Evolutionary conservation across 2,329 filamentous ascomycete genomes (phyloP), one percentile per base, ranked within the genome.

Genomic region (Talaromyces pinophilus): DNA sequence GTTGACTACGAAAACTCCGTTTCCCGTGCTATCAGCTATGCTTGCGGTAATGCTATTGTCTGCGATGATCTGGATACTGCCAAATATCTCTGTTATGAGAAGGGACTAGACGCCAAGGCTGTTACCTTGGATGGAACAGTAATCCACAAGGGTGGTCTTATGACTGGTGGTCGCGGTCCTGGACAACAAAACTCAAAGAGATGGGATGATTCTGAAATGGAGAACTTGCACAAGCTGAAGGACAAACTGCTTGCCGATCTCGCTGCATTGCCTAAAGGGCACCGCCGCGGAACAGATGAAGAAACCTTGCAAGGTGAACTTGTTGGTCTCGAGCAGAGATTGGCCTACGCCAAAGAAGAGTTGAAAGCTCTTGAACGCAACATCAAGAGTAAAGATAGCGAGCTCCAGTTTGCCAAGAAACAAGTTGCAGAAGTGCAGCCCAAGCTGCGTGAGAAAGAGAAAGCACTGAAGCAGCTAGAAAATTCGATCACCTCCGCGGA

Each of bases 121-220:
- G 94, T 99, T 13, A 96, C 93, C 0, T 80, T 98, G 13, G 93
- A 98, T 74, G 95, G 95, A n/a, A 94, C 90, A 64, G 90, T 99
- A 68, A 97, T 99, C 70, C 93, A 97, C 82, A 98, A 98, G 77
- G 93, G 92, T 55, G 95, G 95, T 74, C 85, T 96, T 63, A 98
- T 99, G 90, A 98, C 95, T 59, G 95, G 95, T 83, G 95, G 95
- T 70, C 90, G 93, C 68, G 90, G 92, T 35, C 89, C 88, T 0
- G 87, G 88, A 57, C 92, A 91, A 76, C 88, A 89, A 64, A 87
- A 87, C 67, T 91, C 92, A 70, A 90, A 92, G 66, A 87, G 91
- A 62, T 98, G 96, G 80, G 93, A 97, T 73, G 93, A 97, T 72
- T 87, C 90, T 7, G 93, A 97, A 71, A 88, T 97, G 35, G 92